phyloP scores from a whole-genome alignment of 2,329 filamentous ascomycete species.

The Graphilbum ipis-grandicollis region DNA sequence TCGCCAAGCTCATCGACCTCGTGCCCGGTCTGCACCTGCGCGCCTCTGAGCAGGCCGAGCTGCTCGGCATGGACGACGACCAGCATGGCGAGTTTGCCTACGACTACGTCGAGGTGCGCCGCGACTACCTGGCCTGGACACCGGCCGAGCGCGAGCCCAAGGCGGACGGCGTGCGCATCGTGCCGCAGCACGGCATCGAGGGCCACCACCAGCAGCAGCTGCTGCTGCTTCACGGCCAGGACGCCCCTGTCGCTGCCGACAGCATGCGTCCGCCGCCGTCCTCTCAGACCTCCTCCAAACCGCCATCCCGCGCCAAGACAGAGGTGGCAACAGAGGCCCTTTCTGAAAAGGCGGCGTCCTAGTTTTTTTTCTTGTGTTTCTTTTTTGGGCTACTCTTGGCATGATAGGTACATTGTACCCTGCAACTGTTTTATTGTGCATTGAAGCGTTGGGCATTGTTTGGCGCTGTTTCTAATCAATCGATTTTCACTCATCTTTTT shows the following conservation, averaged over 20 bases:
- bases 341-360: background rate
- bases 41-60: slow-evolving; percentile 64
- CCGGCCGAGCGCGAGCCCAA: slow-evolving; percentile 52
- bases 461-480: slow-evolving; percentile 1
- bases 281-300: background rate
- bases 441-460: no score
- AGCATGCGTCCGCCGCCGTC: background rate
- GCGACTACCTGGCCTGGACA: slow-evolving; percentile 79
- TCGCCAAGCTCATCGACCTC: slow-evolving; percentile 59
- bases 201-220: slow-evolving; percentile 55
- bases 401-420: no score
- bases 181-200: slow-evolving; percentile 56
- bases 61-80: slow-evolving; percentile 78
- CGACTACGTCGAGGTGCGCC: slow-evolving; percentile 77
- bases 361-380: background rate
- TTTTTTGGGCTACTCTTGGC: background rate
- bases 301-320: background rate
- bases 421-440: no score
- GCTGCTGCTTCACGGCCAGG: slow-evolving; percentile 17
- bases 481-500: background rate
- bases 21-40: slow-evolving; percentile 66
- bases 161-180: slow-evolving; percentile 34
- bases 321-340: background rate
- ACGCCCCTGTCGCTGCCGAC: background rate
- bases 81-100: slow-evolving; percentile 83